Percentiles rank a stretch among this genome's conserved stretches.
These are phyloP conservation scores for Miscanthus lutarioriparius DNA, from an alignment of 176 grass and related monocot genomes.

Conservation along the genomic window DNA sequence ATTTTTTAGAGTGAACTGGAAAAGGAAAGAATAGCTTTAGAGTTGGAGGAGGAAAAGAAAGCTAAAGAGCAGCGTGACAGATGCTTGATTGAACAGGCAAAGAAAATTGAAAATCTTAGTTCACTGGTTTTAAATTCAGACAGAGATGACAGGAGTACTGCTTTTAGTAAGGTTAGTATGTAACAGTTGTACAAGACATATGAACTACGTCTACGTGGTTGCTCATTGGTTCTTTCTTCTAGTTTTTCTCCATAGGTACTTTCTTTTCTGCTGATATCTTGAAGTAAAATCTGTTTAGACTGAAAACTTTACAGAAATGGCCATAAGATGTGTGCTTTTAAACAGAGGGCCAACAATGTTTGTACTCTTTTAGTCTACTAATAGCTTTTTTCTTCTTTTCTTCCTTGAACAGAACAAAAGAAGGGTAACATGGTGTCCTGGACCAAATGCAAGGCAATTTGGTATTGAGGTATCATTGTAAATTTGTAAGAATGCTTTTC, in stretches of 20 bases:
- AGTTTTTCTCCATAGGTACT: neutral
- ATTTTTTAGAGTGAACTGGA: slow-evolving; percentile 84
- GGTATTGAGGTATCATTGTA: slow-evolving; percentile 55
- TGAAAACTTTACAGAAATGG: slow-evolving; percentile 2
- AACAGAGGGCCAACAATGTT: slow-evolving; percentile 6
- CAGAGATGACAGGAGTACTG: slow-evolving; percentile 63
- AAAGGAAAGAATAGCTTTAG: slow-evolving; percentile 91
- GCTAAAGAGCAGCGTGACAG: slow-evolving; percentile 86
- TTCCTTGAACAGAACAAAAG: slow-evolving; percentile 73
- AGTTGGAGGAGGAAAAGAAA: slow-evolving; percentile 94
- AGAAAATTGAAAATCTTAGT: slow-evolving; percentile 95
- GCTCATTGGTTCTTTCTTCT: slow-evolving; percentile 2
- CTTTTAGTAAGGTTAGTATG: slow-evolving; percentile 59
- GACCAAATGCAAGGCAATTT: slow-evolving; percentile 48
- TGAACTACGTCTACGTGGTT: neutral
- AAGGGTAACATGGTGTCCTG: slow-evolving; percentile 85
- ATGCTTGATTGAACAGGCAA: slow-evolving; percentile 79
- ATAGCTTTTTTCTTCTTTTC: slow-evolving; percentile 16
- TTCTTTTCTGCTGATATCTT: slow-evolving; percentile 4
- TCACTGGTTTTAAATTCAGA: slow-evolving; percentile 86
- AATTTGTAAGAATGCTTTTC: neutral
- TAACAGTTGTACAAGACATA: neutral
- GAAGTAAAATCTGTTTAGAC: neutral
- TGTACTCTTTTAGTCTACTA: slow-evolving; percentile 22
- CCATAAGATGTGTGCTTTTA: neutral